These are phyloP conservation scores for Thraustotheca clavata DNA, from an alignment of 352 stramenopile genomes.

Conservation along the genomic window DNA sequence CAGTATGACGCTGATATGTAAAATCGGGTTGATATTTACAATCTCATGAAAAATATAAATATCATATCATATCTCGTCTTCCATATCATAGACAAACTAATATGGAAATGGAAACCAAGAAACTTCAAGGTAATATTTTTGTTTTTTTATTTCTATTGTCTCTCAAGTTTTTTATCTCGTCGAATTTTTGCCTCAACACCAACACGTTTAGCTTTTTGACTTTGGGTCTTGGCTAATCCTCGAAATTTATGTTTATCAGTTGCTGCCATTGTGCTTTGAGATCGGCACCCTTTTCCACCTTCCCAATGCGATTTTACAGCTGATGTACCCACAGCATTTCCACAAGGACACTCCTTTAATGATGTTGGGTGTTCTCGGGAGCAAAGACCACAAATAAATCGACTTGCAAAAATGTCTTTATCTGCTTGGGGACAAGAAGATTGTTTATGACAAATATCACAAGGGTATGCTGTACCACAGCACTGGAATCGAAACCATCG, in stretches of 20 bases:
- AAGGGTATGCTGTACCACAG: conserved; percentile 71
- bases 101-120: too few species aligned
- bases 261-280: conserved; percentile 46
- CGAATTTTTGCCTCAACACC: conserved; percentile 45
- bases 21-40: too few species aligned
- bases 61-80: too few species aligned
- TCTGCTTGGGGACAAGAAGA: conserved; percentile 63
- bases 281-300: conserved; percentile 60
- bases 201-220: conserved; percentile 69
- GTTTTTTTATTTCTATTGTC: too few species aligned
- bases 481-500: conserved; percentile 83
- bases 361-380: conserved; percentile 71
- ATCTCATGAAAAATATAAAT: too few species aligned
- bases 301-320: conserved; percentile 60
- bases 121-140: too few species aligned
- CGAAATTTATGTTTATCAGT: conserved; percentile 71
- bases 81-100: too few species aligned
- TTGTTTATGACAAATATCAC: conserved; percentile 70
- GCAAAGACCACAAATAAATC: conserved; percentile 76
- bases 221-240: conserved; percentile 69
- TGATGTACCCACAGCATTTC: conserved; percentile 54
- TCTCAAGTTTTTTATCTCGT: background rate
- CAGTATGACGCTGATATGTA: too few species aligned
- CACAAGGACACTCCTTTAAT: conserved; percentile 65
- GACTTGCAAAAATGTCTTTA: conserved; percentile 64